Evolutionary conservation across 2,329 filamentous ascomycete genomes (phyloP).

Genomic region (Thielaviopsis euricoi): DNA sequence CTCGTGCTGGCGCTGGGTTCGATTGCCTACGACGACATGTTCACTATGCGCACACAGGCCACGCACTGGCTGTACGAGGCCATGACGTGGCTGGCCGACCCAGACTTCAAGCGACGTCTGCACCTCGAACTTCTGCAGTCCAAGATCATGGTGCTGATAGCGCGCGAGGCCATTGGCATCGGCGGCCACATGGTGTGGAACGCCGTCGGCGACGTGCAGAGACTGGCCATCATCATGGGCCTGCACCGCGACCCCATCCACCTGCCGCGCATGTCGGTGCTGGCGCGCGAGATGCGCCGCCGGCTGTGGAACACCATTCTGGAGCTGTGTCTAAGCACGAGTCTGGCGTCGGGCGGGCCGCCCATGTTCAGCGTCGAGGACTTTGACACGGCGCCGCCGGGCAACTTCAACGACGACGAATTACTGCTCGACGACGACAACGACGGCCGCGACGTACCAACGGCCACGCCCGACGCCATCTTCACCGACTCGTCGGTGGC

Average conservation of each 20-base stretch:
- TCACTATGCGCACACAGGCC: constrained; percentile 31
- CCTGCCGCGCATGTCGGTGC: constrained; percentile 20
- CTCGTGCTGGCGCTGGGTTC: constrained; percentile 42
- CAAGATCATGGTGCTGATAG: constrained; percentile 26
- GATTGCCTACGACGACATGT: constrained; percentile 30
- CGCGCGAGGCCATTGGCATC: constrained; percentile 21
- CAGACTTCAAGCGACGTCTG: constrained; percentile 34
- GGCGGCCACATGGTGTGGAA: constrained; percentile 33
- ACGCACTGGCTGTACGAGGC: constrained; percentile 42
- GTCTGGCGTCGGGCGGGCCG: constrained; percentile 28
- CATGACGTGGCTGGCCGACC: constrained; percentile 35
- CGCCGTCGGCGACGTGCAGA: constrained; percentile 26
- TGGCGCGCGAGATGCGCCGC: constrained; percentile 28
- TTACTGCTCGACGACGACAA: constrained; percentile 15
- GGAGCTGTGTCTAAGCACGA: constrained; percentile 29
- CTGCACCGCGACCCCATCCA: constrained; percentile 30
- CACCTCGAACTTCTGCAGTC: constrained; percentile 34
- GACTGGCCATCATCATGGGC: constrained; percentile 32
- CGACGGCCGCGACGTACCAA: not conserved
- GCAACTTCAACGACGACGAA: constrained; percentile 34
- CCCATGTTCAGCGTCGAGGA: constrained; percentile 27
- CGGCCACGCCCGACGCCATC: constrained; percentile 18
- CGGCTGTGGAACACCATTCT: constrained; percentile 36
- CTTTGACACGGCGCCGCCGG: constrained; percentile 31
- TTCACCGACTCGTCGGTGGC: constrained; percentile 27